Base-by-base conservation (phyloP, 1,139 yeast genomes). In the Yamadazyma songkhlaensis region DNA sequence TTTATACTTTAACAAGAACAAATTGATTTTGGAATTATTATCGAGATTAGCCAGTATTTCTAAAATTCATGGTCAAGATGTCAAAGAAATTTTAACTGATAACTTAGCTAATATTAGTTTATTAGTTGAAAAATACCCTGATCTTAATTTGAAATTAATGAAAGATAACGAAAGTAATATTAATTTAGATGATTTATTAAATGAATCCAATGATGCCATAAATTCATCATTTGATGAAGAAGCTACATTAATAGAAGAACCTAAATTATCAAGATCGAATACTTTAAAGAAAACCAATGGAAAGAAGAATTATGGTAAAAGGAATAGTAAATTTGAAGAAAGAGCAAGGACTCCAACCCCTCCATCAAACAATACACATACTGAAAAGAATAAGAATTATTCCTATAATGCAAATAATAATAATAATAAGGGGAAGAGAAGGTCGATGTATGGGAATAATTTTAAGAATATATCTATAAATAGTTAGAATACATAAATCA, bases 41-140 rank as follows among this genome's bases (percentile, higher is more conserved):
- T 49, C 66, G 6, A 57, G 62, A 32, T 61, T 78, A 39, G 76
- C 79, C 1, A 54, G 57, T 25, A 66, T 74, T 10, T 64, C 80
- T 3, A 71, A 64, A 43, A 49, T 60, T 23, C 81, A 77, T 48
- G 81, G 81, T 37, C 66, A 67, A 55, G 73, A 74, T 44, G 56
- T 68, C 36, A 61, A 68, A 50, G 40, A 52, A 7, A 50, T 65
- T 8, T 55, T 72, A 33, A 59, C 53, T 39, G 66, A 67, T 39
- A 62, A 60, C 43, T 52, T 62, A 14, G 57, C 58, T 21, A 56
- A 59, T 21, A 54, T 70, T 32, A 53, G 55, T 25, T 45, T 49
- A 12, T 53, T 70, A 29, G 38, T 61, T 17, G 63, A 49, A 9
- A 67, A 65, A 42, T 49, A 60, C 43, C 75, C 76, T 4, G 74